Evolutionary conservation across 768 basidiomycete genomes (phyloP).

Genomic region (Cystoderma amianthinum): DNA sequence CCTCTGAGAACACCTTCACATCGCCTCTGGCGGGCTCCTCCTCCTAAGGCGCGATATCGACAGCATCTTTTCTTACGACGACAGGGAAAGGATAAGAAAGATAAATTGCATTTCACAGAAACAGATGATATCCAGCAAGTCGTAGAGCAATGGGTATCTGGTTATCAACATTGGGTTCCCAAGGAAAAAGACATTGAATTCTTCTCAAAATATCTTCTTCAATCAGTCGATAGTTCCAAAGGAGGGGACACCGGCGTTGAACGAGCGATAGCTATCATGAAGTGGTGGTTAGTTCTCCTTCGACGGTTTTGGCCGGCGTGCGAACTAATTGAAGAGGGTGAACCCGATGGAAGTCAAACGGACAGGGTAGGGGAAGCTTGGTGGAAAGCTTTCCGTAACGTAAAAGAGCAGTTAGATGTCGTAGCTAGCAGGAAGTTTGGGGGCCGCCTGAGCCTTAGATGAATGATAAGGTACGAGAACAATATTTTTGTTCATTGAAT

Average conservation of each 20-base stretch:
- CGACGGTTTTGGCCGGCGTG: slow-evolving; percentile 51
- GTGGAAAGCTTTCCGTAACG: slow-evolving; percentile 75
- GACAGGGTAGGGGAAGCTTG: slow-evolving; percentile 58
- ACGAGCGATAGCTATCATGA: slow-evolving; percentile 62
- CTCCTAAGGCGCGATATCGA: slow-evolving; percentile 48
- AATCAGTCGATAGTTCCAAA: slow-evolving; percentile 49
- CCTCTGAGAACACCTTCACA: slow-evolving; percentile 29
- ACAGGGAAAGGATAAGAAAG: slow-evolving; percentile 46
- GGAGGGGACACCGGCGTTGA: slow-evolving; percentile 60
- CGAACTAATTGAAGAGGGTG: slow-evolving; percentile 30
- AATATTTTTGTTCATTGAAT: too few species aligned
- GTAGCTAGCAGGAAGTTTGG: slow-evolving; percentile 66
- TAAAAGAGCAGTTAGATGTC: slow-evolving; percentile 62
- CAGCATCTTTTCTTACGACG: slow-evolving; percentile 48
- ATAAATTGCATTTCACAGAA: slow-evolving; percentile 54
- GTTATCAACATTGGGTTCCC: slow-evolving; percentile 55
- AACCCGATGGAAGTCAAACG: slow-evolving; percentile 21
- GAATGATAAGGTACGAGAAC: too few species aligned
- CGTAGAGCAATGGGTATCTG: slow-evolving; percentile 71
- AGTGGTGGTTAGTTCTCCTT: slow-evolving; percentile 77
- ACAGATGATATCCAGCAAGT: slow-evolving; percentile 64
- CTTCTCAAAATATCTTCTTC: slow-evolving; percentile 66
- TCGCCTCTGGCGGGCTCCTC: slow-evolving; percentile 39
- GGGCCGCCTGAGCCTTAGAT: slow-evolving; percentile 58
- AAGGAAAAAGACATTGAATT: slow-evolving; percentile 63